Base-by-base conservation (phyloP, 371 early-diverging fungal species). In the Apophysomyces sp. region DNA sequence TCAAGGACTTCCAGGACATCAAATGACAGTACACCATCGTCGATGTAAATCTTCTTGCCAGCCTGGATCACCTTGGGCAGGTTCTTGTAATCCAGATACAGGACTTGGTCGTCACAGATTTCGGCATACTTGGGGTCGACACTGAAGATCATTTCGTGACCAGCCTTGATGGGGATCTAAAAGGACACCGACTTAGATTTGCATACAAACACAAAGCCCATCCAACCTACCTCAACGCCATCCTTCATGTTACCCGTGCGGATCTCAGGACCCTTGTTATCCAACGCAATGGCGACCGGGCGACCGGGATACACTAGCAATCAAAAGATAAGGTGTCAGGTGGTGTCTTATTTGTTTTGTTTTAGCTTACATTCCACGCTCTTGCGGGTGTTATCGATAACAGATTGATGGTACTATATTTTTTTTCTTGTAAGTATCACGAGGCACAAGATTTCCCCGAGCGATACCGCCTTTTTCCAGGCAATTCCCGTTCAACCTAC, bases 81-180 rank as follows among this genome's bases (percentile, higher is more conserved):
- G 68, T 95, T 93, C 66, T 85, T 87, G 83, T 97, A 96, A 68
- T 95, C 92, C 57, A 97, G 77, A 59, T 87, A 95, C 72, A 97
- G 84, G 63, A 84, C 73, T 61, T 92, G 84, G 30, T 78, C 86
- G 58, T 85, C 83, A 71, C 95, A 92, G 37, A 65, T 57, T 11
- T 85, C 77, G 12, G 77, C 77, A 61, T 89, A 83, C 58, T 87
- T 61, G 52, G 86, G 84, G 71, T 95, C 88, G 57, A 89, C 90
- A 73, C 91, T 90, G 72, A 98, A 90, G 39, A 80, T 84, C 90
- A 98, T 90, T 77, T 87, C 87, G 68, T 94, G 91, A 41, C 91
- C 91, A 15, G 77, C 78, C 28, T 66, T 61, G 71, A 92, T 89
- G 27, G 90, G 85, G 32, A 89, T 62, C 74, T 81, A 63, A 52